Conservation (phyloP, 2,329 filamentous ascomycete genomes). For the Neopestalotiopsis rosae region DNA sequence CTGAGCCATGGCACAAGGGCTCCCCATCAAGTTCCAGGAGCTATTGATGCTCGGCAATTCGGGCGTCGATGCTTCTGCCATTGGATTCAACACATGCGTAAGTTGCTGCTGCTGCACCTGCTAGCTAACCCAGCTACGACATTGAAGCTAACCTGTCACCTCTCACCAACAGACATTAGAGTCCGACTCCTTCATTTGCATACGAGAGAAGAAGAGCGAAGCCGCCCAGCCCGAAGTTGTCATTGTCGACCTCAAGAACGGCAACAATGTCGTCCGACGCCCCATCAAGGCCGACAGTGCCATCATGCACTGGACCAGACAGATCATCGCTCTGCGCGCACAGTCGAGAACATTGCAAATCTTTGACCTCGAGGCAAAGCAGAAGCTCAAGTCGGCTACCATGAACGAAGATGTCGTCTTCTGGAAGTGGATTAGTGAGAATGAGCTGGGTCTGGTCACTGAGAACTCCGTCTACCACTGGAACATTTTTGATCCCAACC, state of each 20-base stretch:
- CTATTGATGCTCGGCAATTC: slow-evolving; percentile 70
- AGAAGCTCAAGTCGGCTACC: slow-evolving; percentile 93
- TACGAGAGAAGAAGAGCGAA: slow-evolving; percentile 91
- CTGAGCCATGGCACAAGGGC: slow-evolving; percentile 61
- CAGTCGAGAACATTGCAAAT: slow-evolving; percentile 95
- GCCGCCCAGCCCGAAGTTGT: slow-evolving; percentile 89
- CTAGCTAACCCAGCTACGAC: slow-evolving; percentile 19
- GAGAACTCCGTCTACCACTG: slow-evolving; percentile 94
- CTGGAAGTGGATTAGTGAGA: slow-evolving; percentile 99
- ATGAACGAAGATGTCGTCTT: slow-evolving; percentile 98
- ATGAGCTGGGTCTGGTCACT: slow-evolving; percentile 86
- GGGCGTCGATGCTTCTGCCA: slow-evolving; percentile 55
- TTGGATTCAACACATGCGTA: slow-evolving; percentile 89
- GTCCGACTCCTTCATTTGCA: slow-evolving; percentile 95
- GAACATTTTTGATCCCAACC: slow-evolving; percentile 89
- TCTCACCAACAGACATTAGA: slow-evolving; percentile 81
- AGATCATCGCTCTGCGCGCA: slow-evolving; percentile 96
- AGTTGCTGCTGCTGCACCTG: slow-evolving; percentile 41
- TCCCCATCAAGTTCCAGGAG: slow-evolving; percentile 94
- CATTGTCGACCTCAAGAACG: slow-evolving; percentile 97
- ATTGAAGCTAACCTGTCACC: slow-evolving; percentile 26
- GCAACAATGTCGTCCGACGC: slow-evolving; percentile 91
- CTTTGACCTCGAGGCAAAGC: slow-evolving; percentile 91
- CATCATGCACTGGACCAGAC: slow-evolving; percentile 97
- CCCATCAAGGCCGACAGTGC: slow-evolving; percentile 99